Percentiles rank a stretch among this genome's conserved stretches.
Conservation (phyloP, 2,329 filamentous ascomycete genomes). For the Malbranchea cinnamomea region DNA sequence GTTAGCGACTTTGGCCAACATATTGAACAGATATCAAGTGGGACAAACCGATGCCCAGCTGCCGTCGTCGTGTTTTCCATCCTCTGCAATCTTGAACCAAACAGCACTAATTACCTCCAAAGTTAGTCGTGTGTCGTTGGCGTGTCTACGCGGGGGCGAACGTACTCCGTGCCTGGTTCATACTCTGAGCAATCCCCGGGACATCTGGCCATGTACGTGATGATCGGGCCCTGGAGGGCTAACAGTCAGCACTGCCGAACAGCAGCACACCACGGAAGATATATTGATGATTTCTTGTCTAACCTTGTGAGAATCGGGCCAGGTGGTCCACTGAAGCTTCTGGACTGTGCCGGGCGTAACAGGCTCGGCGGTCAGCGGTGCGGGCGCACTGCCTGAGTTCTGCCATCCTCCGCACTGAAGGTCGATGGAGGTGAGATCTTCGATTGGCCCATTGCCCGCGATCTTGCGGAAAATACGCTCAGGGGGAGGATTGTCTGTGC, state of each 20-base stretch:
- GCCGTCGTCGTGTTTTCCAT: conserved; percentile 30
- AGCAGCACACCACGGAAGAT: neutral
- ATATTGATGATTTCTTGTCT: conserved; percentile 8
- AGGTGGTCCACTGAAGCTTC: conserved; percentile 40
- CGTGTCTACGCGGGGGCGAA: conserved; percentile 8
- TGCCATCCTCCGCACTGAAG: conserved; percentile 36
- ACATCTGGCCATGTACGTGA: conserved; percentile 48
- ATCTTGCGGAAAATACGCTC: conserved; percentile 43
- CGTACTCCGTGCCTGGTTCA: conserved; percentile 30
- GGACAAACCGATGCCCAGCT: conserved; percentile 18
- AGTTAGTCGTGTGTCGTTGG: no score
- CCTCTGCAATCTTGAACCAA: conserved; percentile 43
- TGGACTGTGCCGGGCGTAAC: conserved; percentile 40
- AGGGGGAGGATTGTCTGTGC: conserved; percentile 22
- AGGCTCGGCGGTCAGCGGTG: conserved; percentile 38
- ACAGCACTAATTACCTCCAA: no score
- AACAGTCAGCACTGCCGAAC: neutral
- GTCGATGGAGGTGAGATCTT: conserved; percentile 38
- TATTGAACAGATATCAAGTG: conserved; percentile 9
- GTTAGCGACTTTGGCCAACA: neutral
- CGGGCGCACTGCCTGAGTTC: conserved; percentile 34
- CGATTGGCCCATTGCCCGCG: conserved; percentile 43
- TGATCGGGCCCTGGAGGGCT: conserved; percentile 29
- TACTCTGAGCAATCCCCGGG: conserved; percentile 38
- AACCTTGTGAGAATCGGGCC: conserved; percentile 24